These are phyloP conservation scores for Claviceps purpurea DNA, from an alignment of 2,329 filamentous ascomycete species.

Conservation along the genomic window DNA sequence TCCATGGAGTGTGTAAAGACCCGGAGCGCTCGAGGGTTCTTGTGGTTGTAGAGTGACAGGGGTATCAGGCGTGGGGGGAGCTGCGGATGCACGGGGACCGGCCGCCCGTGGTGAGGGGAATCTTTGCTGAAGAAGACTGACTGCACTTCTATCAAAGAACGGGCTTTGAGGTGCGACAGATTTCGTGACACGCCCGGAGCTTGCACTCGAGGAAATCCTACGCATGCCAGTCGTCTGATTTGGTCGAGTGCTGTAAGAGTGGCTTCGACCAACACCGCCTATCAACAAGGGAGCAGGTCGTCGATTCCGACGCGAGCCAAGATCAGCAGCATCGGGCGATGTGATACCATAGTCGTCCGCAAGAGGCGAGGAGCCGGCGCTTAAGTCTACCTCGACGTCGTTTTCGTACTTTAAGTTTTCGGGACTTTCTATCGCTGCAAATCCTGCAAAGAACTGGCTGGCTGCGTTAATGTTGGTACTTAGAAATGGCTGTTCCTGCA, in stretches of 20 bases:
- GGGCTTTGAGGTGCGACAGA: slow-evolving; percentile 20
- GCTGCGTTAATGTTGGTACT: slow-evolving; percentile 3
- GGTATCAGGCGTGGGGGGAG: slow-evolving; percentile 37
- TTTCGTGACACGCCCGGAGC: slow-evolving; percentile 23
- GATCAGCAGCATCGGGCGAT: slow-evolving; percentile 38
- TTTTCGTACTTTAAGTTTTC: slow-evolving; percentile 1
- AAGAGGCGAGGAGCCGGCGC: slow-evolving; percentile 4
- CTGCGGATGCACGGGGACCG: slow-evolving; percentile 25
- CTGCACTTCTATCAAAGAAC: slow-evolving; percentile 31
- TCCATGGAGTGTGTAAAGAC: slow-evolving; percentile 16
- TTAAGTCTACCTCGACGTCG: background rate
- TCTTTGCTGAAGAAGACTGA: slow-evolving; percentile 27
- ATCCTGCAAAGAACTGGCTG: slow-evolving; percentile 3
- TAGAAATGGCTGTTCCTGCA: slow-evolving; percentile 6
- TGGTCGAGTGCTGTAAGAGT: slow-evolving; percentile 26
- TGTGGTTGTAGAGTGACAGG: slow-evolving; percentile 27
- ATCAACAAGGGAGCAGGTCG: slow-evolving; percentile 32
- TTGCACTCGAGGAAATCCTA: slow-evolving; percentile 38
- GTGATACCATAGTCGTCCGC: slow-evolving; percentile 21
- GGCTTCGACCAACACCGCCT: slow-evolving; percentile 27
- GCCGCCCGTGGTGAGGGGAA: slow-evolving; percentile 28
- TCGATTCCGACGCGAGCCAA: slow-evolving; percentile 38
- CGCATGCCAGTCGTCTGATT: slow-evolving; percentile 37
- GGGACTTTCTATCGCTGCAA: background rate
- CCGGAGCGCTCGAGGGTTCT: slow-evolving; percentile 25